Conservation (phyloP, 148 eudicot species). For the Rheum nobile region DNA sequence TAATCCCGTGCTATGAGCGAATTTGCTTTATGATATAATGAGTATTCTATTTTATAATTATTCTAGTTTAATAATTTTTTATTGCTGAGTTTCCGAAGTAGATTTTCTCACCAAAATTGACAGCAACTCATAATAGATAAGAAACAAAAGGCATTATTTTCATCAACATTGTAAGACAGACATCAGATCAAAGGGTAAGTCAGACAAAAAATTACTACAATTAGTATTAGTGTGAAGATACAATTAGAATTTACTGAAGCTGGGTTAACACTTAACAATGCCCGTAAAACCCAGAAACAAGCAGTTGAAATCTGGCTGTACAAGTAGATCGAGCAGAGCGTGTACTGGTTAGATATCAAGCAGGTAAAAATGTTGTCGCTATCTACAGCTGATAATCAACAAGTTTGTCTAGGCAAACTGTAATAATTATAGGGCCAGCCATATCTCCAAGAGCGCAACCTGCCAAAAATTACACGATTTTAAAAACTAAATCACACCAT, state of each 20-base stretch:
- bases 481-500: neutral
- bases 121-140: neutral
- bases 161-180: neutral
- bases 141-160: neutral
- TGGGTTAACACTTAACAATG: too few relatives aligned
- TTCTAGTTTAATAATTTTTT: too few relatives aligned
- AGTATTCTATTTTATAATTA: too few relatives aligned
- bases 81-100: too few relatives aligned
- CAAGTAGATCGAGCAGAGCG: too few relatives aligned
- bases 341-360: neutral
- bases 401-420: conserved; percentile 51
- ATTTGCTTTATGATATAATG: too few relatives aligned
- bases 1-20: too few relatives aligned
- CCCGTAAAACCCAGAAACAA: too few relatives aligned
- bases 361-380: neutral
- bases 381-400: conserved; percentile 14
- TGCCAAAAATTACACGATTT: conserved; percentile 19
- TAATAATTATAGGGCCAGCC: conserved; percentile 57
- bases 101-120: too few relatives aligned
- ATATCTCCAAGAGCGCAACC: conserved; percentile 80
- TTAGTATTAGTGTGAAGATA: too few relatives aligned
- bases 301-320: too few relatives aligned
- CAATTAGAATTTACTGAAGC: too few relatives aligned
- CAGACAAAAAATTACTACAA: neutral
- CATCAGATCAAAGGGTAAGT: neutral